Conservation (phyloP, 2,329 filamentous ascomycete species). For the Fusarium denticulatum region DNA sequence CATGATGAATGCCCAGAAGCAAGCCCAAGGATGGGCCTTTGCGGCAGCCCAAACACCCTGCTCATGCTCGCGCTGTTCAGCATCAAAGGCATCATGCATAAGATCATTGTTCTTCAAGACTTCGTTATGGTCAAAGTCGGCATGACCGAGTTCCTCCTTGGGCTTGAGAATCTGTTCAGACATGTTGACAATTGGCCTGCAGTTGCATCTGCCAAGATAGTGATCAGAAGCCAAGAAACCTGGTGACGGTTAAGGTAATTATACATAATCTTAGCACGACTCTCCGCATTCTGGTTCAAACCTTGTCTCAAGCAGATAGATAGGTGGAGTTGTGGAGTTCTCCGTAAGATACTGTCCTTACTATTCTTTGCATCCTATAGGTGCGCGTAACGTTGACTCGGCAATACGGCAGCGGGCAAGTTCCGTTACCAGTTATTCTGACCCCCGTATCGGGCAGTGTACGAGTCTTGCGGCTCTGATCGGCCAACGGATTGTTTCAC, state of each 20-base stretch:
- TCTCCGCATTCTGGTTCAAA: slow-evolving; percentile 2
- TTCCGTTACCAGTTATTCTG: background rate
- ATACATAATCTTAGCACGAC: background rate
- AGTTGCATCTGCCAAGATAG: background rate
- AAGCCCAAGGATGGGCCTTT: slow-evolving; percentile 56
- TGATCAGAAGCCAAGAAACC: background rate
- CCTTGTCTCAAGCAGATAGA: background rate
- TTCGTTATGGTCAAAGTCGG: slow-evolving; percentile 23
- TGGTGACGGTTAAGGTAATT: slow-evolving; percentile 4
- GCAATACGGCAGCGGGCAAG: slow-evolving; percentile 3
- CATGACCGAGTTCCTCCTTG: slow-evolving; percentile 7
- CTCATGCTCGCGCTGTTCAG: slow-evolving; percentile 55
- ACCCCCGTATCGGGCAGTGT: background rate
- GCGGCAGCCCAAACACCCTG: slow-evolving; percentile 51
- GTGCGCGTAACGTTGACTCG: slow-evolving; percentile 3
- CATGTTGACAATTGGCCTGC: background rate
- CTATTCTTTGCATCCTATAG: background rate
- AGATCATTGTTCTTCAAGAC: slow-evolving; percentile 27
- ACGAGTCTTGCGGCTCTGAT: background rate
- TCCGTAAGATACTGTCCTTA: background rate
- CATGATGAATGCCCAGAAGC: slow-evolving; percentile 60
- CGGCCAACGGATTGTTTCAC: background rate
- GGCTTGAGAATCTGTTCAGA: slow-evolving; percentile 4
- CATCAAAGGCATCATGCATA: slow-evolving; percentile 40
- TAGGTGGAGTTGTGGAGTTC: background rate